Percentiles rank a stretch among this genome's conserved stretches.
phyloP scores from a whole-genome alignment of 805 yeast species.

The Blastobotrys mokoenaii region DNA sequence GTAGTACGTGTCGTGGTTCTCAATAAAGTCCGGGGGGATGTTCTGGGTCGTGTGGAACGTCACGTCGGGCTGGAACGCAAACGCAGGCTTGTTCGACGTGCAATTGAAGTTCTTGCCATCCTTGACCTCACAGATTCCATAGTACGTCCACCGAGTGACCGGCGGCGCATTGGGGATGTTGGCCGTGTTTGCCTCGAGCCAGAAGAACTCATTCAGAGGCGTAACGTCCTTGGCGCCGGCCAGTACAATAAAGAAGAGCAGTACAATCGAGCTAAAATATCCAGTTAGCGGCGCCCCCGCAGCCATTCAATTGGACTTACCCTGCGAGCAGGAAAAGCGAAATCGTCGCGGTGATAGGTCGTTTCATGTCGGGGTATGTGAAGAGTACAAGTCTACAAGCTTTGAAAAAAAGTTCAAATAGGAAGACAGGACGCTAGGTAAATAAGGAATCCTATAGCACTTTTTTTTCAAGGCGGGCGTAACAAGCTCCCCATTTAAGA shows the following conservation, averaged over 20 bases:
- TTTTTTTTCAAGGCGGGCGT: no score
- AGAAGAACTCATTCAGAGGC: conserved; percentile 60
- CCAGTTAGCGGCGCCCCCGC: no score
- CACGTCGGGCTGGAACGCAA: conserved; percentile 72
- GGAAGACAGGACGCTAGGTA: no score
- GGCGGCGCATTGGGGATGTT: conserved; percentile 35
- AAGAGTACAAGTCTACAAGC: not conserved
- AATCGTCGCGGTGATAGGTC: conserved; percentile 27
- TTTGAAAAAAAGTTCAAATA: no score
- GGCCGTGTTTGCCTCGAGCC: conserved; percentile 70
- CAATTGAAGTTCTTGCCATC: conserved; percentile 44
- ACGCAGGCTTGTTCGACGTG: conserved; percentile 56
- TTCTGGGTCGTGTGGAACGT: conserved; percentile 51
- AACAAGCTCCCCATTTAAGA: no score
- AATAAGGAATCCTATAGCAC: no score
- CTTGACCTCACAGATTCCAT: conserved; percentile 49
- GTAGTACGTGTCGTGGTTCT: conserved; percentile 41
- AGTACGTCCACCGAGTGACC: conserved; percentile 73
- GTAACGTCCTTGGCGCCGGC: conserved; percentile 51
- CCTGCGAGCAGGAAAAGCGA: conserved; percentile 33
- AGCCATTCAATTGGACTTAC: not conserved
- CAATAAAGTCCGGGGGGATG: conserved; percentile 47
- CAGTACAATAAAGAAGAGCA: conserved; percentile 55
- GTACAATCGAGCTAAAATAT: conserved; percentile 35
- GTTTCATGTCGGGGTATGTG: conserved; percentile 8